Evolutionary conservation across 2,329 filamentous ascomycete species (phyloP).

Genomic region (Claviceps capensis): DNA sequence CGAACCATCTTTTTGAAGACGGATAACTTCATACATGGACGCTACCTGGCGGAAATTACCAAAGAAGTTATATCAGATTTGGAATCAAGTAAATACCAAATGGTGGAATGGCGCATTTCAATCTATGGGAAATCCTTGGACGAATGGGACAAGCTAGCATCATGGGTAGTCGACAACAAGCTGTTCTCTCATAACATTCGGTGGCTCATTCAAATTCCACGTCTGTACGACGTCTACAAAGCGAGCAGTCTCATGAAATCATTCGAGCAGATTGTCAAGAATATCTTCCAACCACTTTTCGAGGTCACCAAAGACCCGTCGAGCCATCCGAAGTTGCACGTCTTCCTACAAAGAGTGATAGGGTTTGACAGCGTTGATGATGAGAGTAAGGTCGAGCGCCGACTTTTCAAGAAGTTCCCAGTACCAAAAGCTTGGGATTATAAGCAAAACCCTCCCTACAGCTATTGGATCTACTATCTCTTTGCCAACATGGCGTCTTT

Average conservation of each 20-base stretch:
- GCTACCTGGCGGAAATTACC: constrained; percentile 92
- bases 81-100: constrained; percentile 98
- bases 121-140: constrained; percentile 86
- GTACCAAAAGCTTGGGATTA: constrained; percentile 80
- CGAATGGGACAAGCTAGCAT: constrained; percentile 95
- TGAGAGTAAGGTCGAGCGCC: constrained; percentile 89
- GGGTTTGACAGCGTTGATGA: constrained; percentile 97
- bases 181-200: constrained; percentile 94
- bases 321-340: constrained; percentile 81
- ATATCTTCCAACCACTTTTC: constrained; percentile 87
- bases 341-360: constrained; percentile 90
- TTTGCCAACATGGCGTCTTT: constrained; percentile 89
- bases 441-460: constrained; percentile 94
- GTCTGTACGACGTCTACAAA: constrained; percentile 93
- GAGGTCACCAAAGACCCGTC: constrained; percentile 81
- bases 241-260: constrained; percentile 72
- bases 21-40: constrained; percentile 91
- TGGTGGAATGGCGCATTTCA: constrained; percentile 98
- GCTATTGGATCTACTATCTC: constrained; percentile 97
- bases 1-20: constrained; percentile 99
- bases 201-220: constrained; percentile 91
- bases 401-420: constrained; percentile 91
- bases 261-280: constrained; percentile 80
- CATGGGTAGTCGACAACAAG: constrained; percentile 97
- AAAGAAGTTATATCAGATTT: constrained; percentile 96